These are phyloP conservation scores for Ogataea ganodermae DNA, from an alignment of 805 yeast genomes.

Conservation along the genomic window DNA sequence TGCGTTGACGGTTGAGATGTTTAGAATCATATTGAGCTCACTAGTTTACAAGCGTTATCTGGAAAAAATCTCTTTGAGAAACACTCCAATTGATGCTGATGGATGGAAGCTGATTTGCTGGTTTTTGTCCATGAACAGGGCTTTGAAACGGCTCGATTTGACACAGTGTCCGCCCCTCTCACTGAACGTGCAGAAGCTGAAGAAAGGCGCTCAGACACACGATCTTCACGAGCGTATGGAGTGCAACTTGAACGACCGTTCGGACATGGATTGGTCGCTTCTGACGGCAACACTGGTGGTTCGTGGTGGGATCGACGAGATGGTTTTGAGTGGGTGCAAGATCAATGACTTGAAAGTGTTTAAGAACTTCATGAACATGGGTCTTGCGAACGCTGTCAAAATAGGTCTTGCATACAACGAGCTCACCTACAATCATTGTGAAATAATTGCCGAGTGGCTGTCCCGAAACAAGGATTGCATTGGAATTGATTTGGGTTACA, in stretches of 20 bases:
- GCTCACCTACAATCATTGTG: slow-evolving; percentile 58
- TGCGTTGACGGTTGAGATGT: slow-evolving; percentile 70
- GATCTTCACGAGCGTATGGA: slow-evolving; percentile 42
- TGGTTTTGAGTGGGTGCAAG: slow-evolving; percentile 77
- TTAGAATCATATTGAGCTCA: slow-evolving; percentile 70
- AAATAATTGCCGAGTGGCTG: slow-evolving; percentile 61
- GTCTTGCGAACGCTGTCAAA: slow-evolving; percentile 57
- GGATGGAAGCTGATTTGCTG: slow-evolving; percentile 84
- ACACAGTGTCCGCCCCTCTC: slow-evolving; percentile 63
- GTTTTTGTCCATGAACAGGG: slow-evolving; percentile 65
- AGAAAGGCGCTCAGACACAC: slow-evolving; percentile 27
- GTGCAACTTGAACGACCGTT: slow-evolving; percentile 55
- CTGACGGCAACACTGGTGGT: slow-evolving; percentile 67
- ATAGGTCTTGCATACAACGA: slow-evolving; percentile 81
- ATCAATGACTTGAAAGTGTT: slow-evolving; percentile 57
- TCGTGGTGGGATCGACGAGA: slow-evolving; percentile 77
- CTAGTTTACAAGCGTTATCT: slow-evolving; percentile 64
- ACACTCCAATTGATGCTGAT: slow-evolving; percentile 66
- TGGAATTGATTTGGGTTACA: slow-evolving; percentile 85
- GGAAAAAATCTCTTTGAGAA: slow-evolving; percentile 74
- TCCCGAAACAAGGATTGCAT: slow-evolving; percentile 44
- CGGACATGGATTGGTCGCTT: slow-evolving; percentile 81
- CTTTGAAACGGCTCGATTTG: slow-evolving; percentile 61
- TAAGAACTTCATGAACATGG: slow-evolving; percentile 54
- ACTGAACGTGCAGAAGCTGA: slow-evolving; percentile 44